phyloP scores from a whole-genome alignment of 179 eudicot species.

The Beta corolliflora region DNA sequence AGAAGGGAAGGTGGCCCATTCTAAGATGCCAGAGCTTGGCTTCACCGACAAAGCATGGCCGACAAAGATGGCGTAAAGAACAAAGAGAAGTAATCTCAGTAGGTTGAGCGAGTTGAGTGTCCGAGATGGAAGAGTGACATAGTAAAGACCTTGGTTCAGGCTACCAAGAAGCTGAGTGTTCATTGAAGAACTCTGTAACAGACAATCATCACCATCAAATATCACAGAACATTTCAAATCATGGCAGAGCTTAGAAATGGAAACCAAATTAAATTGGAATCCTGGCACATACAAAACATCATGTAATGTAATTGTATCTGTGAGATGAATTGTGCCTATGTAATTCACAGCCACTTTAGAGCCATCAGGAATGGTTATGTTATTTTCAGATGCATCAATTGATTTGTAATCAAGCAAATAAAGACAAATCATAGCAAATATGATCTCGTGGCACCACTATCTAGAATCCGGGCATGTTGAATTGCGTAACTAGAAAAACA shows the following conservation, averaged over 20 bases:
- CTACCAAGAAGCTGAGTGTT: not conserved
- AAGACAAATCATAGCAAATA: too few species aligned
- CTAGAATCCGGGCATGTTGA: too few species aligned
- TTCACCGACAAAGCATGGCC: too few species aligned
- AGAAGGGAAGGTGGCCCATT: not conserved
- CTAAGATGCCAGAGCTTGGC: not conserved
- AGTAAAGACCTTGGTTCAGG: not conserved
- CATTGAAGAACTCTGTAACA: not conserved
- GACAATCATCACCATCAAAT: not conserved
- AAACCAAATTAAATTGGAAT: not conserved
- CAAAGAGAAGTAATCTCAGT: too few species aligned
- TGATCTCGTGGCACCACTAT: too few species aligned
- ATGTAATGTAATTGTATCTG: not conserved
- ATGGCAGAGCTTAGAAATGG: not conserved
- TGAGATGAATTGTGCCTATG: not conserved
- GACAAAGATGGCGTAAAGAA: too few species aligned
- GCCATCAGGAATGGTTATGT: slow-evolving; percentile 9
- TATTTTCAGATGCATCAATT: too few species aligned
- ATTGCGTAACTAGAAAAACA: too few species aligned
- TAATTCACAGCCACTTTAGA: not conserved
- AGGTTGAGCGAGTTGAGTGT: too few species aligned
- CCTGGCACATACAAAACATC: slow-evolving; percentile 6
- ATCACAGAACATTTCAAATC: not conserved
- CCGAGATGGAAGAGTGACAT: not conserved
- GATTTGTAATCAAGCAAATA: too few species aligned